A percentile compares a stretch with the other conserved stretches of the same genome.
Conservation (phyloP, 2,329 filamentous ascomycete genomes). For the Microdochium nivale region DNA sequence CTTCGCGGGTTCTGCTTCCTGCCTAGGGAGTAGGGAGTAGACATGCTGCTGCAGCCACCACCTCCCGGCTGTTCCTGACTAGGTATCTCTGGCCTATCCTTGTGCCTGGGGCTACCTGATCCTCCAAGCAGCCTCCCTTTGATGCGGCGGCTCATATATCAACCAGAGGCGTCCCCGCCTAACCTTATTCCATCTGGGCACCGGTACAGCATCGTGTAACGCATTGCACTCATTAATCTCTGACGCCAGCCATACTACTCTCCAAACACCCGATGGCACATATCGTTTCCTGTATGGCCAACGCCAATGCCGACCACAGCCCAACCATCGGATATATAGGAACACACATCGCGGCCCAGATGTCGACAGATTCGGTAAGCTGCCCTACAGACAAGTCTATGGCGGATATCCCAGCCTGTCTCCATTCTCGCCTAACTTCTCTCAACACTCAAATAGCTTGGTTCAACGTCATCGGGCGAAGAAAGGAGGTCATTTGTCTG, state of each 20-base stretch:
- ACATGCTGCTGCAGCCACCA: not conserved
- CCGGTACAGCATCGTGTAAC: not conserved
- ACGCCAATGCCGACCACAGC: constrained; percentile 29
- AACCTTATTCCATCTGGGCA: not conserved
- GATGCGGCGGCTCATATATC: constrained; percentile 14
- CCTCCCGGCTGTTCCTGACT: not conserved
- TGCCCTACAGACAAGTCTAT: not conserved
- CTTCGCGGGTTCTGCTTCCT: not conserved
- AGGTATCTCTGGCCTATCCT: not conserved
- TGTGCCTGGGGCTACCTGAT: not conserved
- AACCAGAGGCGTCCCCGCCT: constrained; percentile 8
- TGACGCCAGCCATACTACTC: constrained; percentile 11
- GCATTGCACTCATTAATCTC: not conserved
- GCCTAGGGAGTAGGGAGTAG: not conserved
- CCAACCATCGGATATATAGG: constrained; percentile 40
- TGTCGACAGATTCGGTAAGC: constrained; percentile 36
- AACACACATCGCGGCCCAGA: constrained; percentile 36
- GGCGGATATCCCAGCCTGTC: constrained; percentile 9
- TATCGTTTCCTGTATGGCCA: constrained; percentile 50
- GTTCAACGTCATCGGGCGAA: constrained; percentile 20
- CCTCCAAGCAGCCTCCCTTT: not conserved
- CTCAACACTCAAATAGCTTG: constrained; percentile 12
- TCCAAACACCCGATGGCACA: constrained; percentile 44
- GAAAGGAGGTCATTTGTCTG: constrained; percentile 43
- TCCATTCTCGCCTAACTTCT: constrained; percentile 15